Conservation (phyloP, 805 yeast genomes). For the Myxozyma lipomycoides region DNA sequence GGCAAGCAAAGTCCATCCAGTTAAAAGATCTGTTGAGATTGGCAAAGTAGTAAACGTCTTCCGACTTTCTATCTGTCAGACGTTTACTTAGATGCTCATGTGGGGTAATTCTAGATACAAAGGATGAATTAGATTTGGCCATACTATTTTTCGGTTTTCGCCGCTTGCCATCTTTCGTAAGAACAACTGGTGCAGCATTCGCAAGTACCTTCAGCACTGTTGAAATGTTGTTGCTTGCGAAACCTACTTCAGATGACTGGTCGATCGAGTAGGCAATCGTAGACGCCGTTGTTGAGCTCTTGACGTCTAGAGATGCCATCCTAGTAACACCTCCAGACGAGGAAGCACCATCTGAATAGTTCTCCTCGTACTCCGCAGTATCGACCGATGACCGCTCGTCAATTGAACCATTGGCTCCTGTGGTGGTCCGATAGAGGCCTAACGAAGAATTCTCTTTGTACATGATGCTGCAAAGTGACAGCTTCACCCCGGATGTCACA, state of each 20-base stretch:
- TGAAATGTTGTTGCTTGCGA: background rate
- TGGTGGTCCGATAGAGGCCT: slow-evolving; percentile 12
- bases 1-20: slow-evolving; percentile 35
- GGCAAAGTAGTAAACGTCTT: slow-evolving; percentile 35
- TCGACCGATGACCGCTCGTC: background rate
- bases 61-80: slow-evolving; percentile 33
- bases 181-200: slow-evolving; percentile 8
- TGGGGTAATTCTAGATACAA: slow-evolving; percentile 38
- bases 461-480: slow-evolving; percentile 21
- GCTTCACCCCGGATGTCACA: slow-evolving; percentile 30
- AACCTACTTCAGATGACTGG: background rate
- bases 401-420: background rate
- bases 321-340: slow-evolving; percentile 2
- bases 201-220: slow-evolving; percentile 12
- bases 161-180: slow-evolving; percentile 19
- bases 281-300: slow-evolving; percentile 1
- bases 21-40: slow-evolving; percentile 38
- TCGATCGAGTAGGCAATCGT: background rate
- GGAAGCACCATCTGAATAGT: slow-evolving; percentile 2
- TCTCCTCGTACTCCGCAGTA: slow-evolving; percentile 1
- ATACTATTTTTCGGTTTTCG: slow-evolving; percentile 38
- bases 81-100: slow-evolving; percentile 38
- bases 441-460: slow-evolving; percentile 15
- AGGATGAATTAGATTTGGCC: slow-evolving; percentile 40
- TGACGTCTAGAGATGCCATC: background rate